These are phyloP conservation scores for Colletotrichum horii DNA, from an alignment of 2,329 filamentous ascomycete genomes.

Conservation along the genomic window DNA sequence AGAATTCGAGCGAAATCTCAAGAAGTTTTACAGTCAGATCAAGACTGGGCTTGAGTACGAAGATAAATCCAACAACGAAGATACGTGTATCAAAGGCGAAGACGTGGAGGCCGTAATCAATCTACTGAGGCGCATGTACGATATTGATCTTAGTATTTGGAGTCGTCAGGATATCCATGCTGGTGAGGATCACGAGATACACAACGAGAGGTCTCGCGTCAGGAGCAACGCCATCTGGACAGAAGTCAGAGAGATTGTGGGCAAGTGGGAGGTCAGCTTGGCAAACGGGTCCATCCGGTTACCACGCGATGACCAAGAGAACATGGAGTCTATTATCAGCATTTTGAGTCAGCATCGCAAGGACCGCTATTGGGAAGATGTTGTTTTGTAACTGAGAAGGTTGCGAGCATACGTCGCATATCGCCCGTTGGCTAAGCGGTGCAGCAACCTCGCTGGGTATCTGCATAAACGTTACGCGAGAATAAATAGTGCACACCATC, in stretches of 20 bases:
- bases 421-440: too few species aligned
- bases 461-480: too few species aligned
- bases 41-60: conserved; percentile 24
- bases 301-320: too few species aligned
- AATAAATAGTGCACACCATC: too few species aligned
- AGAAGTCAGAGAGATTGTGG: background rate
- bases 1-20: background rate
- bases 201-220: background rate
- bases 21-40: background rate
- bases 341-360: too few species aligned
- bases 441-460: too few species aligned
- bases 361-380: too few species aligned
- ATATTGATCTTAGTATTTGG: background rate
- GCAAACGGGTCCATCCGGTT: too few species aligned
- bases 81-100: conserved; percentile 39
- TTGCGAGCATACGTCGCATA: too few species aligned
- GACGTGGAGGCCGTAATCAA: conserved; percentile 45
- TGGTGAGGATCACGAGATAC: background rate
- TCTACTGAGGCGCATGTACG: background rate
- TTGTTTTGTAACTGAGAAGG: too few species aligned
- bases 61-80: conserved; percentile 28
- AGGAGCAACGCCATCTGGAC: background rate
- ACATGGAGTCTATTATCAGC: too few species aligned
- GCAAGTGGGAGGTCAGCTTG: background rate
- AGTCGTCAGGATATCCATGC: background rate